Conservation (phyloP, 768 basidiomycete genomes). For the Boletus insuetus region DNA sequence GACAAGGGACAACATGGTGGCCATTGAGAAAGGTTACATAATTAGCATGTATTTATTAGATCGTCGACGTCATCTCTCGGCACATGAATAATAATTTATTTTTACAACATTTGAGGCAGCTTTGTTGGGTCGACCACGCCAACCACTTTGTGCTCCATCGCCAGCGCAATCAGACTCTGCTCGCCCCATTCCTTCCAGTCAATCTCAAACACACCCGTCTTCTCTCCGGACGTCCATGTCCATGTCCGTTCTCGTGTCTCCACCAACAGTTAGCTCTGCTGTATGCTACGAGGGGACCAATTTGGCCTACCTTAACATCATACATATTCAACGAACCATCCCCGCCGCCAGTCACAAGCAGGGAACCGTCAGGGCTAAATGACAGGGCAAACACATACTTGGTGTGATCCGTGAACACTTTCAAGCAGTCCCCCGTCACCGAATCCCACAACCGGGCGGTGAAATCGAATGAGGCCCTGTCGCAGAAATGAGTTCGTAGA, state of each 20-base stretch:
- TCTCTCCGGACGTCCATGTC: conserved; percentile 64
- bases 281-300: background rate
- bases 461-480: conserved; percentile 75
- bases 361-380: conserved; percentile 72
- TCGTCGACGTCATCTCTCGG: conserved; percentile 13
- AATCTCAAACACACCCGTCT: conserved; percentile 71
- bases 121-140: conserved; percentile 61
- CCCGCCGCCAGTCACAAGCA: conserved; percentile 73
- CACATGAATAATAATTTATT: background rate
- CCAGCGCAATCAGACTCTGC: conserved; percentile 63
- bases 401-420: conserved; percentile 68
- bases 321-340: conserved; percentile 79
- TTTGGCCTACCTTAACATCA: conserved; percentile 57
- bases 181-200: conserved; percentile 62
- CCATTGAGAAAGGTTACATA: background rate
- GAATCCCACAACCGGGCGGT: conserved; percentile 85
- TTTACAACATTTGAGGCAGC: conserved; percentile 11
- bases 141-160: conserved; percentile 65
- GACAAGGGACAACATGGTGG: conserved; percentile 17
- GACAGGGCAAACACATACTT: conserved; percentile 69
- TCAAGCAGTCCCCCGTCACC: conserved; percentile 69
- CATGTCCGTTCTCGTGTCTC: conserved; percentile 48
- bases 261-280: conserved; percentile 22
- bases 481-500: conserved; percentile 1
- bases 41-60: conserved; percentile 7